phyloP scores from a whole-genome alignment of 2,329 filamentous ascomycete genomes.

The Teratosphaeria epicoccoides region DNA sequence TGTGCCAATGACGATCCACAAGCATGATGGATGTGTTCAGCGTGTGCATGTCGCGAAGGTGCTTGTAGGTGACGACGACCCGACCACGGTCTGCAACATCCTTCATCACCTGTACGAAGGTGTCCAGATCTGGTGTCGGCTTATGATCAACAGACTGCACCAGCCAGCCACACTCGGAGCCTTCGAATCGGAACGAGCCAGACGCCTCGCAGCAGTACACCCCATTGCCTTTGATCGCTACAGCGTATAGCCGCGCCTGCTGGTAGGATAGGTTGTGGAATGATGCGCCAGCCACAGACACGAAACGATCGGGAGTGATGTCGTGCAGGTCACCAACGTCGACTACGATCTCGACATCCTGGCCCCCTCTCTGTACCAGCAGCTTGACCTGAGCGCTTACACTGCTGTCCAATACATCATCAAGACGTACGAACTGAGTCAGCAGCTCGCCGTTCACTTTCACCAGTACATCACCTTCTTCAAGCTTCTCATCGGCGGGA shows the following conservation, averaged over 20 bases:
- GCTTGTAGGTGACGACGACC: conserved; percentile 90
- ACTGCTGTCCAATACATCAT: conserved; percentile 81
- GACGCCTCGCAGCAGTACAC: conserved; percentile 92
- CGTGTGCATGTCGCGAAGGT: conserved; percentile 88
- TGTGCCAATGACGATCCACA: conserved; percentile 90
- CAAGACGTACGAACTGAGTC: conserved; percentile 83
- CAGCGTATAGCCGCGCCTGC: conserved; percentile 89
- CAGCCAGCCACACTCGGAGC: conserved; percentile 82
- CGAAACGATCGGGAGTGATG: conserved; percentile 92
- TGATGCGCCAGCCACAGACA: conserved; percentile 83
- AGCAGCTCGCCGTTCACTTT: conserved; percentile 90
- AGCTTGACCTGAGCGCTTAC: conserved; percentile 71
- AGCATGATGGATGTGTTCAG: conserved; percentile 86
- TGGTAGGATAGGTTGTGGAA: conserved; percentile 98
- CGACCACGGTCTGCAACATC: conserved; percentile 69
- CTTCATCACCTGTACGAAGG: conserved; percentile 87
- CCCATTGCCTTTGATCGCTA: conserved; percentile 64
- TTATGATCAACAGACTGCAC: conserved; percentile 88
- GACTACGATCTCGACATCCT: conserved; percentile 76
- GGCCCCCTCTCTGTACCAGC: conserved; percentile 76
- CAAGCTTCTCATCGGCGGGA: conserved; percentile 73
- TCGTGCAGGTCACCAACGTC: conserved; percentile 79
- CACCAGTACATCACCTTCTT: conserved; percentile 87
- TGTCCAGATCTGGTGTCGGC: conserved; percentile 73
- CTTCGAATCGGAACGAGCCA: conserved; percentile 91